Percentiles rank a stretch among this genome's conserved stretches.
phyloP scores from a whole-genome alignment of 2,329 filamentous ascomycete species.

The Aspergillus aculeatinus region DNA sequence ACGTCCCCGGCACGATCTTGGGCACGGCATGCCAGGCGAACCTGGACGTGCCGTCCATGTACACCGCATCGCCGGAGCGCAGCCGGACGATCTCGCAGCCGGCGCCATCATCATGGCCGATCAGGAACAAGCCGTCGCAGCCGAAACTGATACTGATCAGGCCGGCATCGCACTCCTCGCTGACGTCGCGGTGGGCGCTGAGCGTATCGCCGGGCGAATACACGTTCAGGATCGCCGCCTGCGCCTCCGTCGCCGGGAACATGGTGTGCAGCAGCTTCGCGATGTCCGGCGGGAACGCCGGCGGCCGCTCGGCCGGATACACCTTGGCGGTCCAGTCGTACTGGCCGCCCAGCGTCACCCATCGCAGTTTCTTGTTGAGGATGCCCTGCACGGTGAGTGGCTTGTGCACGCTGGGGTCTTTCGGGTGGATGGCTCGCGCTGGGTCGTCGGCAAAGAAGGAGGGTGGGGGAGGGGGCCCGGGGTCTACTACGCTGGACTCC shows the following conservation, averaged over 20 bases:
- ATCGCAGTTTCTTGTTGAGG: conserved; percentile 78
- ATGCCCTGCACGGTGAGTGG: conserved; percentile 68
- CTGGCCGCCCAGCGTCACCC: conserved; percentile 92
- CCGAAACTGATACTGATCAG: conserved; percentile 85
- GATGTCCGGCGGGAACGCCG: conserved; percentile 73
- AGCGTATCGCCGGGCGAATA: conserved; percentile 89
- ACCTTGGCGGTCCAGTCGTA: conserved; percentile 91
- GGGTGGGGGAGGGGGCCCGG: background rate
- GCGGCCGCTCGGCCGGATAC: conserved; percentile 69
- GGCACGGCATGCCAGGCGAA: conserved; percentile 97
- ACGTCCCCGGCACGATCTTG: conserved; percentile 76
- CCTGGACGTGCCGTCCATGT: conserved; percentile 78
- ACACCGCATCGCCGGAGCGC: conserved; percentile 81
- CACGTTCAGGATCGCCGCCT: conserved; percentile 92
- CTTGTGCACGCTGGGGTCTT: conserved; percentile 72
- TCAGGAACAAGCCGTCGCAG: conserved; percentile 86
- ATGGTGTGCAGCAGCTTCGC: conserved; percentile 64
- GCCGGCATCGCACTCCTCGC: conserved; percentile 74
- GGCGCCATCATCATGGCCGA: conserved; percentile 60
- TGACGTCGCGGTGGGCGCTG: conserved; percentile 90
- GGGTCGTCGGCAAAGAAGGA: conserved; percentile 58
- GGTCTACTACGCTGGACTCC: conserved; percentile 29
- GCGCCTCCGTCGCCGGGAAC: conserved; percentile 74
- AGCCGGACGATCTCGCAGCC: conserved; percentile 59
- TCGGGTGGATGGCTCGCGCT: conserved; percentile 51